Evolutionary conservation across 2,329 filamentous ascomycete genomes (phyloP).

Genomic region (Beauveria sp.): DNA sequence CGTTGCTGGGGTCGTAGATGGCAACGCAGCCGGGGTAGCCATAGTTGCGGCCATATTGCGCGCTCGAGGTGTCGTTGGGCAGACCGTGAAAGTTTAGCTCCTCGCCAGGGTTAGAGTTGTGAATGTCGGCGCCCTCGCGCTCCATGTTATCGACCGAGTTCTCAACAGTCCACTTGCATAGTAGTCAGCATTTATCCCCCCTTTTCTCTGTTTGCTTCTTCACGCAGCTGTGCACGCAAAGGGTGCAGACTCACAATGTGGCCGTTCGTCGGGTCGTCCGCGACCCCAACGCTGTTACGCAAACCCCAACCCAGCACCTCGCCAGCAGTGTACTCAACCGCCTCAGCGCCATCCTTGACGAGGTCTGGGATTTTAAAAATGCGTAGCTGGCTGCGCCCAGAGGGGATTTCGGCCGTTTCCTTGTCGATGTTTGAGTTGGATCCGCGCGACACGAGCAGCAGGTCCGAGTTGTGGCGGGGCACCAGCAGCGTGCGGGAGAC

Average conservation of each 20-base stretch:
- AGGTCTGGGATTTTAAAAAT: constrained; percentile 30
- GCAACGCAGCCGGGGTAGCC: constrained; percentile 59
- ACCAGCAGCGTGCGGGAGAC: constrained; percentile 55
- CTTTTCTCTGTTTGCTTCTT: background rate
- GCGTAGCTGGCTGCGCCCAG: constrained; percentile 54
- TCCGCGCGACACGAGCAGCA: constrained; percentile 55
- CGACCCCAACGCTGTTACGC: constrained; percentile 61
- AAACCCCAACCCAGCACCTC: constrained; percentile 54
- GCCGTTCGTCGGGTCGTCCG: constrained; percentile 44
- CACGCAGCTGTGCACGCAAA: background rate
- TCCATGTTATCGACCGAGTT: constrained; percentile 57
- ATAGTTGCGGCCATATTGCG: constrained; percentile 39
- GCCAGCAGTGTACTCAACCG: constrained; percentile 35
- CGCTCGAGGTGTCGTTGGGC: constrained; percentile 26
- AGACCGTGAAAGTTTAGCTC: constrained; percentile 64
- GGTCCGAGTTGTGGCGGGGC: constrained; percentile 39
- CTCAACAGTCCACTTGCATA: constrained; percentile 45
- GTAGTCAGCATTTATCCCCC: background rate
- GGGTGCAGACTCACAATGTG: constrained; percentile 25
- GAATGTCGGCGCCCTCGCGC: constrained; percentile 48
- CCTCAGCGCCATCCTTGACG: constrained; percentile 13
- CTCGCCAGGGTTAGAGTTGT: constrained; percentile 61
- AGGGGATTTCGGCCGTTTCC: constrained; percentile 36
- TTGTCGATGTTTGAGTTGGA: constrained; percentile 51
- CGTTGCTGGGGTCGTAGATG: constrained; percentile 38